phyloP scores from a whole-genome alignment of 106 monocot species.

The Phalaenopsis aphrodite region DNA sequence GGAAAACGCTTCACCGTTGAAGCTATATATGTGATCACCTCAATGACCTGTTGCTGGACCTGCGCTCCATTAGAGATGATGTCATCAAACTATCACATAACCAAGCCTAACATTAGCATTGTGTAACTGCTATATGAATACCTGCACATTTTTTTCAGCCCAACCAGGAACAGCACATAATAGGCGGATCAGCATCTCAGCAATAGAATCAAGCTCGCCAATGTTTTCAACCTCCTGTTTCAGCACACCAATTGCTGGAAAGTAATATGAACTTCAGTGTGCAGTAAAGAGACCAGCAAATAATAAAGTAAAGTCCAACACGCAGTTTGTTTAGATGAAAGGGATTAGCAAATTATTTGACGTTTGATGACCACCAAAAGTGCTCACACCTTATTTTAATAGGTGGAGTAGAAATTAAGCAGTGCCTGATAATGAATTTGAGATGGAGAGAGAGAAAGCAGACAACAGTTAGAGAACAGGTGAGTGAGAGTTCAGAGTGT shows the following conservation, averaged over 20 bases:
- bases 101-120: background rate
- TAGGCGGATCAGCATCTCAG: slow-evolving; percentile 80
- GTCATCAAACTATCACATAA: slow-evolving; percentile 4
- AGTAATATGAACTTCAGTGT: background rate
- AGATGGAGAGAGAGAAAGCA: too few species aligned
- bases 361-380: background rate
- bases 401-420: too few species aligned
- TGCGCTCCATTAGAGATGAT: slow-evolving; percentile 19
- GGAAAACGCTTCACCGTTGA: slow-evolving; percentile 81
- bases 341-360: background rate
- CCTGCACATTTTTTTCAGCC: slow-evolving; percentile 99
- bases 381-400: too few species aligned
- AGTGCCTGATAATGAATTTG: too few species aligned
- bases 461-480: too few species aligned
- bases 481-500: too few species aligned
- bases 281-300: background rate
- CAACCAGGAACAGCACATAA: slow-evolving; percentile 96
- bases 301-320: background rate
- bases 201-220: slow-evolving; percentile 58
- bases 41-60: slow-evolving; percentile 96
- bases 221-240: slow-evolving; percentile 79
- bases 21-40: slow-evolving; percentile 73
- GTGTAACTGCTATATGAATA: slow-evolving; percentile 12
- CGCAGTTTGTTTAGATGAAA: background rate
- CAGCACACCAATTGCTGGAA: slow-evolving; percentile 67